A percentile compares a stretch with the other conserved stretches of the same genome.
Evolutionary conservation across 352 stramenopile species (phyloP).

Genomic region (Pythium pyrilobum): DNA sequence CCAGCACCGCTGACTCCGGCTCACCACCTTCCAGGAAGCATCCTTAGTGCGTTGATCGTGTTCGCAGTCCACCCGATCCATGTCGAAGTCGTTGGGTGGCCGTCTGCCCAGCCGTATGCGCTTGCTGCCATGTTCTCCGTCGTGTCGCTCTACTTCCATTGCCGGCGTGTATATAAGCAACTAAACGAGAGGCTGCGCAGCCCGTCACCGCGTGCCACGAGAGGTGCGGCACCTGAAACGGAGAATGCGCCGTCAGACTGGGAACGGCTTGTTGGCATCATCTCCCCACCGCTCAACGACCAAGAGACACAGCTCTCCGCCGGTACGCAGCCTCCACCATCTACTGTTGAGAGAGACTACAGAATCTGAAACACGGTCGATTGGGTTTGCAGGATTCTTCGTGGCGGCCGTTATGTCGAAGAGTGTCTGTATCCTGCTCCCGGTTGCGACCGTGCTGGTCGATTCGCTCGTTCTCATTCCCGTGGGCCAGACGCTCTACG

Average conservation of each 20-base stretch:
- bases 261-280: background rate
- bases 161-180: background rate
- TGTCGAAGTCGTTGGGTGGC: conserved; percentile 64
- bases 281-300: conserved; percentile 1
- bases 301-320: conserved; percentile 8
- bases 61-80: conserved; percentile 59
- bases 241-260: conserved; percentile 15
- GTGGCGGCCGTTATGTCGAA: conserved; percentile 45
- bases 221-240: conserved; percentile 12
- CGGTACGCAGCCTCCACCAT: conserved; percentile 22
- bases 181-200: background rate
- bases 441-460: conserved; percentile 30
- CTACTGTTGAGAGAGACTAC: too few relatives aligned
- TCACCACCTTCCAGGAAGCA: conserved; percentile 19
- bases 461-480: conserved; percentile 27
- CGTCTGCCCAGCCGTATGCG: conserved; percentile 63
- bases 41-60: conserved; percentile 34
- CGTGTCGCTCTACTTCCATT: conserved; percentile 29
- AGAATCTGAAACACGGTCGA: too few relatives aligned
- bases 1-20: too few relatives aligned
- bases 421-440: conserved; percentile 40
- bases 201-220: conserved; percentile 3
- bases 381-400: conserved; percentile 36
- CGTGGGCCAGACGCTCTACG: background rate
- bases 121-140: conserved; percentile 47